Evolutionary conservation across 2,329 filamentous ascomycete species (phyloP).

Genomic region (Leptodontidium sp.): DNA sequence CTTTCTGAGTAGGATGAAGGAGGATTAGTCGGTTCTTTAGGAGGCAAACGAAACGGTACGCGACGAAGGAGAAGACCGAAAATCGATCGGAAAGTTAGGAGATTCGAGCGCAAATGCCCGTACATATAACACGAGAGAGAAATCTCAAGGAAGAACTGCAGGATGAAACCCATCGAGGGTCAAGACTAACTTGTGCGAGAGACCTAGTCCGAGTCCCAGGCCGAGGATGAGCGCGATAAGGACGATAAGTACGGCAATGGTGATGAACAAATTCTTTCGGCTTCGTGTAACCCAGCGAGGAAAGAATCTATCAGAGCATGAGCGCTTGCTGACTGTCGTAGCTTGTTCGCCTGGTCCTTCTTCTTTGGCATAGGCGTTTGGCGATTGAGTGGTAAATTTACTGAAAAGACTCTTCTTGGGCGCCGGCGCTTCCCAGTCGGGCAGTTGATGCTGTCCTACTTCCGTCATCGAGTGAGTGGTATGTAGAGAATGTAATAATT

Average conservation of each 20-base stretch:
- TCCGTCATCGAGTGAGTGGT: constrained; percentile 25
- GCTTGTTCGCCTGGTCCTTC: constrained; percentile 22
- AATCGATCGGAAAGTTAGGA: constrained; percentile 18
- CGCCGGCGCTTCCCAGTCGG: constrained; percentile 41
- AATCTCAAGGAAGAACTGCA: constrained; percentile 23
- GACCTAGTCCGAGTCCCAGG: constrained; percentile 47
- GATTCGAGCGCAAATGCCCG: constrained; percentile 17
- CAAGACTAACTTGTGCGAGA: constrained; percentile 36
- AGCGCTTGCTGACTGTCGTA: constrained; percentile 25
- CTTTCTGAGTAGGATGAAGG: constrained; percentile 15
- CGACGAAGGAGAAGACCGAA: constrained; percentile 12
- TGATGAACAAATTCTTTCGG: constrained; percentile 27
- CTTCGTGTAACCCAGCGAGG: constrained; percentile 29
- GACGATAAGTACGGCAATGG: constrained; percentile 33
- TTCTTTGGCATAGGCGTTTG: constrained; percentile 15
- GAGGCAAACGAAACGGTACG: constrained; percentile 10
- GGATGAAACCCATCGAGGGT: constrained; percentile 35
- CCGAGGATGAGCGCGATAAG: constrained; percentile 48
- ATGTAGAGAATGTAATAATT: neutral
- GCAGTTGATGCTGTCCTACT: constrained; percentile 34
- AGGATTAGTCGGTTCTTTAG: constrained; percentile 31
- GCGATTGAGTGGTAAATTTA: constrained; percentile 27
- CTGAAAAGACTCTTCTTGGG: constrained; percentile 32
- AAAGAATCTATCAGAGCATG: constrained; percentile 24
- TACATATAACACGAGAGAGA: constrained; percentile 10